Evolutionary conservation across 352 stramenopile genomes (phyloP).

Genomic region (Aphanomyces invadans): DNA sequence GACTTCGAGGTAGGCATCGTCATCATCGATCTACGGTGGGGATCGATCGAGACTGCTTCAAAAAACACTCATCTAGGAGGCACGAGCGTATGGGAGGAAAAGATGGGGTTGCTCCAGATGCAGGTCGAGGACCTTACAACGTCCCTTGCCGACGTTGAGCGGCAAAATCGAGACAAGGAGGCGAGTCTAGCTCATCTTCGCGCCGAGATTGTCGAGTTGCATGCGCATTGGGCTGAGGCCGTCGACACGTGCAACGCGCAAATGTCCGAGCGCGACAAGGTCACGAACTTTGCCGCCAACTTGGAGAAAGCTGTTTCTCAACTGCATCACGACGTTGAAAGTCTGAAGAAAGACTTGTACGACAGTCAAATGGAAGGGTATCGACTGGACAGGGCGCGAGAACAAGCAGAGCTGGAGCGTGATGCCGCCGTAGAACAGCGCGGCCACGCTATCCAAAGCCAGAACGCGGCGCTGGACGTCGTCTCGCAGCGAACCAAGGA

Average conservation of each 20-base stretch:
- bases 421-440: constrained; percentile 31
- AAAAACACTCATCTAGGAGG: constrained; percentile 28
- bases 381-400: constrained; percentile 27
- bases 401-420: constrained; percentile 30
- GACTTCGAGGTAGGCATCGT: constrained; percentile 37
- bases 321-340: constrained; percentile 25
- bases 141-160: background rate
- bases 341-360: constrained; percentile 23
- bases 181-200: background rate
- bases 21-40: too few relatives aligned
- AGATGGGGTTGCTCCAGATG: constrained; percentile 55
- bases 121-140: constrained; percentile 44
- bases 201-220: constrained; percentile 9
- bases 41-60: too few relatives aligned
- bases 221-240: constrained; percentile 9
- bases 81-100: constrained; percentile 66
- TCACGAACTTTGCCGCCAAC: constrained; percentile 34
- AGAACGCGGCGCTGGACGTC: constrained; percentile 34
- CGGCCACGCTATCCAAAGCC: constrained; percentile 29
- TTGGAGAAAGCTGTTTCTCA: constrained; percentile 34
- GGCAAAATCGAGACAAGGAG: background rate
- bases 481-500: constrained; percentile 36
- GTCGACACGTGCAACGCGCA: background rate
- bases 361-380: constrained; percentile 13
- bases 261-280: constrained; percentile 27